phyloP scores from a whole-genome alignment of 2,329 filamentous ascomycete genomes.

The Xylariaceae sp. region DNA sequence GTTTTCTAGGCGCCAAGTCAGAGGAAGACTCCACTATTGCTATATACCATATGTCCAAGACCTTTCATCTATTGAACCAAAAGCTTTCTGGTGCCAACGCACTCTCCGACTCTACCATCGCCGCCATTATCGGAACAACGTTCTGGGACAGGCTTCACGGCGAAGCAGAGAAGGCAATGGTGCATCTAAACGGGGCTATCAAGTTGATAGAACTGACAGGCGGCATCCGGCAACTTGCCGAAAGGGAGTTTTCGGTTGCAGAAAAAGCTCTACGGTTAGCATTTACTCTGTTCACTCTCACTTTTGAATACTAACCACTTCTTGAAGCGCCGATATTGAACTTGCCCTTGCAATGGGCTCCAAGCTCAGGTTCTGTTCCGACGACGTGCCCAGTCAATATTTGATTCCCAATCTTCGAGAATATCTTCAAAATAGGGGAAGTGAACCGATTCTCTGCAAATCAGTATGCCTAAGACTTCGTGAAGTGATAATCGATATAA shows the following conservation, averaged over 20 bases:
- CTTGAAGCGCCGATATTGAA: conserved; percentile 12
- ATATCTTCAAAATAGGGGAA: neutral
- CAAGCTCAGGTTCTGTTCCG: conserved; percentile 8
- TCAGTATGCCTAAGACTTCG: conserved; percentile 9
- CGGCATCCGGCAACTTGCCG: conserved; percentile 10
- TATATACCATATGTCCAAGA: conserved; percentile 23
- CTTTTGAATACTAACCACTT: neutral
- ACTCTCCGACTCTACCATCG: conserved; percentile 27
- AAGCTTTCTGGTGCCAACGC: conserved; percentile 21
- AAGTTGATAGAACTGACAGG: conserved; percentile 10
- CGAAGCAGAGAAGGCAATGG: conserved; percentile 7
- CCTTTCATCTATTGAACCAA: conserved; percentile 22
- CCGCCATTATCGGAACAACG: conserved; percentile 28
- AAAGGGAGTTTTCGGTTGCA: conserved; percentile 8
- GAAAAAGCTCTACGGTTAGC: conserved; percentile 14
- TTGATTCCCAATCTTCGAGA: neutral
- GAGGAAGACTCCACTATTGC: conserved; percentile 5
- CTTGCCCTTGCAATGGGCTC: conserved; percentile 11
- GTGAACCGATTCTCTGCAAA: conserved; percentile 2
- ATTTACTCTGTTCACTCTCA: neutral
- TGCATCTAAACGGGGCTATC: conserved; percentile 11
- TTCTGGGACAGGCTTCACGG: conserved; percentile 23
- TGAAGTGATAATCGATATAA: conserved; percentile 5
- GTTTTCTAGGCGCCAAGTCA: conserved; percentile 7
- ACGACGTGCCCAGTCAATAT: conserved; percentile 7